phyloP scores from a whole-genome alignment of 352 stramenopile species.

The Globisporangium canariense region DNA sequence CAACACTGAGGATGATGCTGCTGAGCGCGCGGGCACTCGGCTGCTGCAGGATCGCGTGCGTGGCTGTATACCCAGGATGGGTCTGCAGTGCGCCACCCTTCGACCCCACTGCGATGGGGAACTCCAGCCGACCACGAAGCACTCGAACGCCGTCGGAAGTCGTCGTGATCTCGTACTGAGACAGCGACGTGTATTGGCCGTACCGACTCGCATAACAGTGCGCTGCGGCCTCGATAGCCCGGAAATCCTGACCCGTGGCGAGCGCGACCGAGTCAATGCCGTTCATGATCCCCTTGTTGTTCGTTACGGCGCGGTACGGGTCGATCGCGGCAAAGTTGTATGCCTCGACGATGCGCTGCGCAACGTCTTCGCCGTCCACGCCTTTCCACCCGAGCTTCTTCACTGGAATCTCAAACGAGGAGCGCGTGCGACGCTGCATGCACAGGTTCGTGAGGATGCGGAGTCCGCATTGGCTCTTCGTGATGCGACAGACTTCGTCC shows the following conservation, averaged over 20 bases:
- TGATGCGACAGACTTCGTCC: slow-evolving; percentile 65
- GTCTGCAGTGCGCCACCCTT: slow-evolving; percentile 82
- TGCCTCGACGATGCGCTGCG: slow-evolving; percentile 71
- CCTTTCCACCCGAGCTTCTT: slow-evolving; percentile 78
- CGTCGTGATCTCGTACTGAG: slow-evolving; percentile 54
- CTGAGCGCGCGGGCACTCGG: slow-evolving; percentile 58
- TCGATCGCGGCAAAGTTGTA: slow-evolving; percentile 85
- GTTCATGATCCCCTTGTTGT: slow-evolving; percentile 92
- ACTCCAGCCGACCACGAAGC: slow-evolving; percentile 66
- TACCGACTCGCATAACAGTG: slow-evolving; percentile 81
- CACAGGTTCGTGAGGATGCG: slow-evolving; percentile 89
- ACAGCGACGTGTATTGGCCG: slow-evolving; percentile 79
- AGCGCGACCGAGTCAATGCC: slow-evolving; percentile 78
- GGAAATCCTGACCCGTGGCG: slow-evolving; percentile 83
- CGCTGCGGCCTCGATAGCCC: slow-evolving; percentile 75
- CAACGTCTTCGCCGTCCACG: slow-evolving; percentile 71
- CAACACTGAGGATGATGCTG: slow-evolving; percentile 76
- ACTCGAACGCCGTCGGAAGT: slow-evolving; percentile 38
- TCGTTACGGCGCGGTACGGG: slow-evolving; percentile 80
- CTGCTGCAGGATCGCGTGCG: slow-evolving; percentile 73
- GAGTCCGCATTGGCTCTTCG: slow-evolving; percentile 60
- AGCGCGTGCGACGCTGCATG: slow-evolving; percentile 70
- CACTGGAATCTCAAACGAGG: slow-evolving; percentile 72
- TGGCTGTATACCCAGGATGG: slow-evolving; percentile 75
- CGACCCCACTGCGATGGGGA: slow-evolving; percentile 78